Percentiles rank a stretch among this genome's conserved stretches.
Conservation (phyloP, 768 basidiomycete species). For the Hemileccinum impolitum region DNA sequence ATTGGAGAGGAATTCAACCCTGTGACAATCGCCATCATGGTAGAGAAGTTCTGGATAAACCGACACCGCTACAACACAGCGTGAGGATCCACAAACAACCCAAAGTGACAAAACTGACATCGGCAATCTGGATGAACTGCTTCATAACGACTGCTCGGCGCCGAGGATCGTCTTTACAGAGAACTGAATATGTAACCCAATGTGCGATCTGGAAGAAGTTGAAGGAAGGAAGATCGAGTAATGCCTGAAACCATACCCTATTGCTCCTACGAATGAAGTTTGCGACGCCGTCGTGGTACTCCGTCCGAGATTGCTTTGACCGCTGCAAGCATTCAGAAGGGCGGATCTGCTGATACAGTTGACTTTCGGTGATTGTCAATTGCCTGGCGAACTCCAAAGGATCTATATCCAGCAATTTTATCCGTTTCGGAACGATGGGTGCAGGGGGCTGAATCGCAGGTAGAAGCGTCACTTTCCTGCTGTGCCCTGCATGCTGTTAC, state of each 20-base stretch:
- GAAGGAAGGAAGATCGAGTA: not conserved
- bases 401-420: slow-evolving; percentile 59
- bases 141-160: slow-evolving; percentile 59
- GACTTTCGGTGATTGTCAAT: slow-evolving; percentile 61
- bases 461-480: slow-evolving; percentile 34
- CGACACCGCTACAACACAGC: slow-evolving; percentile 48
- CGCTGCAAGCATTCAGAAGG: slow-evolving; percentile 60
- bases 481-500: slow-evolving; percentile 31
- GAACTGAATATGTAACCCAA: slow-evolving; percentile 58
- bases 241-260: slow-evolving; percentile 31
- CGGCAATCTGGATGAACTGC: slow-evolving; percentile 64
- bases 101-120: slow-evolving; percentile 40
- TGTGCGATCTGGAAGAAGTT: slow-evolving; percentile 43
- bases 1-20: slow-evolving; percentile 67
- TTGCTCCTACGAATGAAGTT: slow-evolving; percentile 59
- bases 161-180: slow-evolving; percentile 55
- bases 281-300: slow-evolving; percentile 49
- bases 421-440: slow-evolving; percentile 45
- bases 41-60: slow-evolving; percentile 62
- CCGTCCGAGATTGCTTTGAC: slow-evolving; percentile 44
- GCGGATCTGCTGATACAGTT: slow-evolving; percentile 55
- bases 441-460: slow-evolving; percentile 43
- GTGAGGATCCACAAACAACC: slow-evolving; percentile 1
- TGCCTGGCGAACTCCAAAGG: slow-evolving; percentile 65
- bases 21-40: slow-evolving; percentile 64